phyloP scores from a whole-genome alignment of 257 asterid genomes.

The Rubia yunnanensis region DNA sequence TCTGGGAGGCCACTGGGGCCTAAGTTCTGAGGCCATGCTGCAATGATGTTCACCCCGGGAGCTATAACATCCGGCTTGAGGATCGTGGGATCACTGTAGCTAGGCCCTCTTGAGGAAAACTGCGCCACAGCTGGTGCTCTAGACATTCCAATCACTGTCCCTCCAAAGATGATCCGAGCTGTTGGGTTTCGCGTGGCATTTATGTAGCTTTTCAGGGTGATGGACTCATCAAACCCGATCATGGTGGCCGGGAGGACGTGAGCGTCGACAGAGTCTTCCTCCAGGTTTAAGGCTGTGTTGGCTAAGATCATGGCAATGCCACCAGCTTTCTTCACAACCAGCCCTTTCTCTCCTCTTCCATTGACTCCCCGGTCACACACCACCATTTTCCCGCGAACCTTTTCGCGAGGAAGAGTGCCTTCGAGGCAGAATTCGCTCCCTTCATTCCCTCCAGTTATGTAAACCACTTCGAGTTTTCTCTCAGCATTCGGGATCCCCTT shows the following conservation, averaged over 20 bases:
- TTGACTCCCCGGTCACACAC: constrained; percentile 80
- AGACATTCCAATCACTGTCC: constrained; percentile 47
- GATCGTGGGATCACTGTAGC: constrained; percentile 68
- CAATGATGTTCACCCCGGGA: constrained; percentile 87
- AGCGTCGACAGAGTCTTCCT: constrained; percentile 81
- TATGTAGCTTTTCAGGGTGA: constrained; percentile 38
- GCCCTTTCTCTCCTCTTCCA: constrained; percentile 86
- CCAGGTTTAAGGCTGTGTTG: constrained; percentile 62
- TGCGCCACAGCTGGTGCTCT: constrained; percentile 87
- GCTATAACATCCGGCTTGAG: constrained; percentile 89
- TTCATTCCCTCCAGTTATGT: constrained; percentile 38
- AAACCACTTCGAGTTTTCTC: constrained; percentile 57
- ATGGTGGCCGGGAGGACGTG: constrained; percentile 77
- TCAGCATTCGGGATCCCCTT: constrained; percentile 27
- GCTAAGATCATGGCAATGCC: constrained; percentile 74
- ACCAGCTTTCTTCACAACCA: constrained; percentile 72
- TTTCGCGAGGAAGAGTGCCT: constrained; percentile 58
- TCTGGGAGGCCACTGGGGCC: constrained; percentile 85
- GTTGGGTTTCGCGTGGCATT: constrained; percentile 47
- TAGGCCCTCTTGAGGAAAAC: constrained; percentile 86
- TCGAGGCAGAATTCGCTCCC: constrained; percentile 65
- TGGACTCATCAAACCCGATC: constrained; percentile 61
- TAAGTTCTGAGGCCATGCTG: constrained; percentile 90
- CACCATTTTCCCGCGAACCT: constrained; percentile 64
- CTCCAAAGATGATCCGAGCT: constrained; percentile 67